Base-by-base conservation (phyloP, 2,329 filamentous ascomycete species). In the Lasiodiplodia sp. region DNA sequence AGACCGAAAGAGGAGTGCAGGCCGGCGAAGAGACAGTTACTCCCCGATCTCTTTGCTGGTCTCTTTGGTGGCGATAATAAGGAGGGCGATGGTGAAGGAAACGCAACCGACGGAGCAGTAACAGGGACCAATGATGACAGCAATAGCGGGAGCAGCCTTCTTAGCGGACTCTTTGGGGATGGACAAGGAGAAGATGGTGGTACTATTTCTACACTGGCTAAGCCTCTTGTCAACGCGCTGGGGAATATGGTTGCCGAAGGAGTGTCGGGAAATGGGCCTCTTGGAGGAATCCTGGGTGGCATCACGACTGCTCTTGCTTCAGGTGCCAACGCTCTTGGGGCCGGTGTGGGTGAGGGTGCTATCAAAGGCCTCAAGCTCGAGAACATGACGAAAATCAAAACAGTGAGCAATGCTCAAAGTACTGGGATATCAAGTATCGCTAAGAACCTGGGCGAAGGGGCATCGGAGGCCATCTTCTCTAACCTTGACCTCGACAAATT, bases 241-340 rank as follows among this genome's bases (percentile, higher is more conserved):
- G 58, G 40, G 2, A n/a, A 28, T 18, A 23, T 63, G 58, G 58
- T 63, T 16, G 23, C 58, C n/a, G 44, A 63, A 5, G 58, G 58
- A 16, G 58, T 31, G 34, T 21, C 23, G 18, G 58, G 58, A 11
- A 31, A 37, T 5, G 58, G 58, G 3, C 58, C 58, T 10, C 58
- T 51, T 14, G 58, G 58, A 12, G 44, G 12, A 16, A 63, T 63
- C 6, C 18, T 63, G 40, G 58, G 58, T 5, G 25, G 58, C 11
- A 58, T 67, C 40, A 57, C 53, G 11, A 34, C 47, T 7, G 25
- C 53, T 37, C 52, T 57, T 11, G 44, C 49, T 10, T 40, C 64
- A 12, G 64, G 53, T 28, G 64, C 53, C 28, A 67, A 67, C 40
- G 64, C 64, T 25, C 53, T 67, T 5, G 64, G 64, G 4, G 64